phyloP scores from a whole-genome alignment of 768 basidiomycete genomes.

The Cystobasidium ongulense region DNA sequence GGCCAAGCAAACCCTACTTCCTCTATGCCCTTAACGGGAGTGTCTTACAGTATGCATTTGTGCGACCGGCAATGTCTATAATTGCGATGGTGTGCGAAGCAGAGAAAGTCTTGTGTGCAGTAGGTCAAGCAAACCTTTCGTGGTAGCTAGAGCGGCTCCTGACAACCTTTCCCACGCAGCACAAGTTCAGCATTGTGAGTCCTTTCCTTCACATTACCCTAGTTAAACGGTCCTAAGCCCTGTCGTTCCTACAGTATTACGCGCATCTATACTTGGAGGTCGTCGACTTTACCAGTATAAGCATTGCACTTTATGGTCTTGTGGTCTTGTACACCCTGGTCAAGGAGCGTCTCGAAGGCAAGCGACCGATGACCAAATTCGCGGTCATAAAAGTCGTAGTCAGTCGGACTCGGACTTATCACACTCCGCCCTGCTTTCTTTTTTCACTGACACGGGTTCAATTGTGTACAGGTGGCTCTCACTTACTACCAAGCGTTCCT shows the following conservation, averaged over 20 bases:
- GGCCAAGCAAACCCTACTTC: slow-evolving; percentile 60
- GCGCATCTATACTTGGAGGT: slow-evolving; percentile 44
- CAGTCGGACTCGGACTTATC: not conserved
- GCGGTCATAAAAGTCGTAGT: slow-evolving; percentile 60
- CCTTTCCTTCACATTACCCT: not conserved
- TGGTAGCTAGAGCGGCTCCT: slow-evolving; percentile 27
- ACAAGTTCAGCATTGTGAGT: slow-evolving; percentile 34
- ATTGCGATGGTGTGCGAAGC: slow-evolving; percentile 68
- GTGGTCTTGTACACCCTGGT: slow-evolving; percentile 74
- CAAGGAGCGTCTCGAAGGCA: slow-evolving; percentile 66
- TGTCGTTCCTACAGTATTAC: slow-evolving; percentile 29
- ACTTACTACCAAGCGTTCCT: slow-evolving; percentile 67
- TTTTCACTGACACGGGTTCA: not conserved
- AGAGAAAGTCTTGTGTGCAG: slow-evolving; percentile 57
- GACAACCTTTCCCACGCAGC: slow-evolving; percentile 23
- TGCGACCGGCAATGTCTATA: slow-evolving; percentile 37
- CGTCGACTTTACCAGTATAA: slow-evolving; percentile 73
- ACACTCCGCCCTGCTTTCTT: too few species aligned
- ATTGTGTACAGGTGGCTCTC: slow-evolving; percentile 18
- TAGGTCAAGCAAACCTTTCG: not conserved
- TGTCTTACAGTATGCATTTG: slow-evolving; percentile 61
- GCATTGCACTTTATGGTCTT: slow-evolving; percentile 78
- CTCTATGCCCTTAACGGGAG: slow-evolving; percentile 76
- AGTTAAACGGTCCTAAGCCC: too few species aligned
- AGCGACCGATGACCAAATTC: slow-evolving; percentile 75